A percentile compares a stretch with the other conserved stretches of the same genome.
Conservation (phyloP, 768 basidiomycete species). For the Phylloporus arenicola region DNA sequence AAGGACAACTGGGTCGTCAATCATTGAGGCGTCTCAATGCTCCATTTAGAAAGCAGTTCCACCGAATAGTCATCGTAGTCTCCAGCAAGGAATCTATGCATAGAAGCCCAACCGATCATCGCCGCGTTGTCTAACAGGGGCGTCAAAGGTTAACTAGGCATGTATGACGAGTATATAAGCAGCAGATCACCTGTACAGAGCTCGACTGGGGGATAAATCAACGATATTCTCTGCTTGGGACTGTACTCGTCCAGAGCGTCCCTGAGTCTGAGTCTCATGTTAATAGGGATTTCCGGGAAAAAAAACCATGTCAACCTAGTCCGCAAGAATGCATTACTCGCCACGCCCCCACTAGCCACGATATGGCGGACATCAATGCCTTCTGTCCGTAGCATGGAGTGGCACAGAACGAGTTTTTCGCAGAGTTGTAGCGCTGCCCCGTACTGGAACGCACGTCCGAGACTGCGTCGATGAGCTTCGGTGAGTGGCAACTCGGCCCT, state of each 20-base stretch:
- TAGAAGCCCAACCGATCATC: slow-evolving; percentile 93
- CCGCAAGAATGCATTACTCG: slow-evolving; percentile 73
- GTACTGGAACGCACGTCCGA: slow-evolving; percentile 70
- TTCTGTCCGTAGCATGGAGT: slow-evolving; percentile 39
- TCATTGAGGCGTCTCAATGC: slow-evolving; percentile 48
- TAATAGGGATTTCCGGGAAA: neutral
- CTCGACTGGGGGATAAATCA: slow-evolving; percentile 69
- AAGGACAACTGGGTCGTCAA: neutral
- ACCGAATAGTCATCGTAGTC: slow-evolving; percentile 61
- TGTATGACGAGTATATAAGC: neutral
- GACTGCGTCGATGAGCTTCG: slow-evolving; percentile 30
- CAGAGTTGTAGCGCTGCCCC: slow-evolving; percentile 69
- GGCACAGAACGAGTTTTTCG: slow-evolving; percentile 51
- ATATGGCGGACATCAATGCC: slow-evolving; percentile 50
- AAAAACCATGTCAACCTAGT: slow-evolving; percentile 41
- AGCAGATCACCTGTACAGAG: slow-evolving; percentile 70
- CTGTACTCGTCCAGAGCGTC: slow-evolving; percentile 24
- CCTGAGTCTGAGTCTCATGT: slow-evolving; percentile 28
- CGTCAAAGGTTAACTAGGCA: neutral
- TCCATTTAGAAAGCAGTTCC: slow-evolving; percentile 69
- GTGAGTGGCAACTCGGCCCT: slow-evolving; percentile 30
- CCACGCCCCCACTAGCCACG: slow-evolving; percentile 91
- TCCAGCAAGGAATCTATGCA: slow-evolving; percentile 65
- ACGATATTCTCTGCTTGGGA: slow-evolving; percentile 33
- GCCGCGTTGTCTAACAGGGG: slow-evolving; percentile 82